phyloP scores from a whole-genome alignment of 148 eudicot genomes.

The Rheum nobile region DNA sequence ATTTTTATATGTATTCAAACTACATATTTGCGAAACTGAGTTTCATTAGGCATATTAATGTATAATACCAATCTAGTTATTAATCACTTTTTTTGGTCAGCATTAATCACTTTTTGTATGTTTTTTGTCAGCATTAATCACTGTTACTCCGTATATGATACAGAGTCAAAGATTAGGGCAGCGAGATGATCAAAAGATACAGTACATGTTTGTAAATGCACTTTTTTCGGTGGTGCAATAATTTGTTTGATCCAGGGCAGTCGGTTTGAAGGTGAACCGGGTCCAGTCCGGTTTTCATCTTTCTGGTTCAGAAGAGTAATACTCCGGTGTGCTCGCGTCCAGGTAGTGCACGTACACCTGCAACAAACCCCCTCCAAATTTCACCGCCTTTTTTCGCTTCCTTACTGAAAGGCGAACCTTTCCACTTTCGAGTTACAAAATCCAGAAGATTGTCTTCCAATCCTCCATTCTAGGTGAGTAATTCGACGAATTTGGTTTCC shows the following conservation, averaged over 20 bases:
- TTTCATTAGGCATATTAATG: too few species aligned
- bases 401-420: not conserved
- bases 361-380: slow-evolving; percentile 1
- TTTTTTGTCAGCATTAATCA: too few species aligned
- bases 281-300: not conserved
- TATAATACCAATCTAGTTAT: too few species aligned
- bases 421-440: not conserved
- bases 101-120: too few species aligned
- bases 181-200: not conserved
- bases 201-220: not conserved
- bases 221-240: not conserved
- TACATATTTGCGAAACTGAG: too few species aligned
- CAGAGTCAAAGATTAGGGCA: not conserved
- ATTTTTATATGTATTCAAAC: too few species aligned
- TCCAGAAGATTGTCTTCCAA: not conserved
- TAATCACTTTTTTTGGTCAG: too few species aligned
- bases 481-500: not conserved
- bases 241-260: not conserved
- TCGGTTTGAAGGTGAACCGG: not conserved
- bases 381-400: slow-evolving; percentile 1
- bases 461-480: not conserved
- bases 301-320: not conserved
- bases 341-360: not conserved
- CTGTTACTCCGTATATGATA: too few species aligned
- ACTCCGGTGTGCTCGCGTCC: not conserved